Evolutionary conservation across 306 rosid species (phyloP), one percentile per base, ranked within the genome.

Genomic region (Quercus parvula): DNA sequence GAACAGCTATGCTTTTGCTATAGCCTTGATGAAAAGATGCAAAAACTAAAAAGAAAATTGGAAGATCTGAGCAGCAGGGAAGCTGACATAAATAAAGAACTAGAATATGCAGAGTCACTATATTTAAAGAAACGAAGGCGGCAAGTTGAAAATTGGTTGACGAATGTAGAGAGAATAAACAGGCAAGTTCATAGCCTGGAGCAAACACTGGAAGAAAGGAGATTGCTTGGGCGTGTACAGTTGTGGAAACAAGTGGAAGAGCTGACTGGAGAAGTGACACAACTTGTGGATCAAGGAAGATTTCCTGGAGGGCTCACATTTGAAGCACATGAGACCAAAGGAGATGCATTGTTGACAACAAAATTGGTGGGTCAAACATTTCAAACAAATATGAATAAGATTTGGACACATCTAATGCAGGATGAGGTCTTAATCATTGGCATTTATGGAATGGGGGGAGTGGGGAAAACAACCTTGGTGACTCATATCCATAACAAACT

Each of bases 391-490:
- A 5, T 63, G 18, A 6, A 51, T 22, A 77, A 10, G 76, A 86
- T 86, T 20, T 49, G 71, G 69, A 6, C 8, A 0, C 61, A 61
- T 15, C 4, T 77, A 12, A 27, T 1, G 56, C 67, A 75, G 46
- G 75, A 70, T 0, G 4, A 25, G 41, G 80, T 75, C 41, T 57
- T n/a, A 11, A 56, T 0, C 66, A 64, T 85, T 71, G 87, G 85
- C 0, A 2, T 85, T 4, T 18, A 73, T 49, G 88, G 88, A 27
- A 85, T 78, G 78, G 88, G 81, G 1, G 87, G 91, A 11, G 80
- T 77, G 7, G 88, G 91, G 1, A 87, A 85, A 22, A 22, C 88
- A 38, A 63, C 67, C 3, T 24, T 87, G 3, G 81, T 77, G 14
- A 71, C 58, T 3, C 77, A 75, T 18, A 18, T 87, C 6, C 49